A percentile compares a stretch with the other conserved stretches of the same genome.
Conservation (phyloP, 495 filamentous ascomycete genomes). For the Penicillium alfredii region DNA sequence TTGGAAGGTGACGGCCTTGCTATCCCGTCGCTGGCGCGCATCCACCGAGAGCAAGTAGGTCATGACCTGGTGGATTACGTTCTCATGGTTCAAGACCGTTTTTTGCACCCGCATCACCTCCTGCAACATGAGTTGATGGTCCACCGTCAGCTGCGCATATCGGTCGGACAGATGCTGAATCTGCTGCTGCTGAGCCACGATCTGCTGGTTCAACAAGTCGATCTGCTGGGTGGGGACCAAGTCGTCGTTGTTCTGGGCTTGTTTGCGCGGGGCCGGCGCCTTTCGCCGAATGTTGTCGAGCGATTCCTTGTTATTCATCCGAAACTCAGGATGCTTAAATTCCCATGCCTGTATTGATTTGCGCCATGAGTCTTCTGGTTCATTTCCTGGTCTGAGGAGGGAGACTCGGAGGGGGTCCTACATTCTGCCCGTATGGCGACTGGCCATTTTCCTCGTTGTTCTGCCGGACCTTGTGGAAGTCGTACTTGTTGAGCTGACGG, state of each 20-base stretch:
- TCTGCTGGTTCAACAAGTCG: constrained; percentile 78
- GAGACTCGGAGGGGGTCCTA: constrained; percentile 47
- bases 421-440: constrained; percentile 85
- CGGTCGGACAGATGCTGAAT: constrained; percentile 79
- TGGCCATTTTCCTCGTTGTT: constrained; percentile 91
- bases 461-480: constrained; percentile 98
- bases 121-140: constrained; percentile 80
- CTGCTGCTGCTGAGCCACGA: constrained; percentile 86
- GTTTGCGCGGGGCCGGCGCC: constrained; percentile 85
- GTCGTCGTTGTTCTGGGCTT: constrained; percentile 58
- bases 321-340: constrained; percentile 97
- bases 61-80: constrained; percentile 71
- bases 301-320: constrained; percentile 90
- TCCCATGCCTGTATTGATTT: constrained; percentile 78
- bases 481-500: constrained; percentile 97
- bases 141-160: constrained; percentile 76
- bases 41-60: constrained; percentile 61
- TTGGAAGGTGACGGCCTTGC: constrained; percentile 47
- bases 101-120: constrained; percentile 87
- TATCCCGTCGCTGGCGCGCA: constrained; percentile 58
- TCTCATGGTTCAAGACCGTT: constrained; percentile 75
- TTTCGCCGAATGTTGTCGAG: constrained; percentile 96
- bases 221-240: constrained; percentile 81
- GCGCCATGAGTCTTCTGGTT: no score
- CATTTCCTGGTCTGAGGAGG: neutral